Conservation (phyloP, 768 basidiomycete genomes). For the Pisolithus orientalis region DNA sequence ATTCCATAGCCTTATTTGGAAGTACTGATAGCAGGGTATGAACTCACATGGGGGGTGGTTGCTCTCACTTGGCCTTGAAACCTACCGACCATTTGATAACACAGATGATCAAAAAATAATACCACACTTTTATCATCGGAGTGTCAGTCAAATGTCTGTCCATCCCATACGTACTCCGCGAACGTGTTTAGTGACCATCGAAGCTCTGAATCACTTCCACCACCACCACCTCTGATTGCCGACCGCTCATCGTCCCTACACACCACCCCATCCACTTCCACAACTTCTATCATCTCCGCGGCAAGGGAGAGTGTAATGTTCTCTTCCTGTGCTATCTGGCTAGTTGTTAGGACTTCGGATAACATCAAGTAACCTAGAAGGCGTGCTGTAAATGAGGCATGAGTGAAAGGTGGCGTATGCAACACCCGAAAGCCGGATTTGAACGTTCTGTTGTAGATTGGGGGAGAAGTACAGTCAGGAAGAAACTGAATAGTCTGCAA, state of each 20-base stretch:
- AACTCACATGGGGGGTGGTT: no score
- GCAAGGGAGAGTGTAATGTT: constrained; percentile 66
- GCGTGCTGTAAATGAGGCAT: constrained; percentile 61
- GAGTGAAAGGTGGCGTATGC: constrained; percentile 74
- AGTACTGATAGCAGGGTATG: no score
- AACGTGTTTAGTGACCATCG: constrained; percentile 72
- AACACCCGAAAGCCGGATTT: constrained; percentile 72
- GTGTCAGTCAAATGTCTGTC: constrained; percentile 30
- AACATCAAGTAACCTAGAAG: constrained; percentile 50
- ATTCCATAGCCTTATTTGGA: no score
- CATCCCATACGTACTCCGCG: constrained; percentile 69
- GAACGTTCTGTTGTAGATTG: constrained; percentile 63
- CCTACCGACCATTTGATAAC: no score
- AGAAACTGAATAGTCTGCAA: constrained; percentile 69
- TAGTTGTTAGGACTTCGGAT: constrained; percentile 48
- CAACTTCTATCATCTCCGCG: constrained; percentile 69
- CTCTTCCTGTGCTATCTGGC: constrained; percentile 70
- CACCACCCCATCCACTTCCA: constrained; percentile 65
- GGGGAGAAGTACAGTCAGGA: constrained; percentile 55
- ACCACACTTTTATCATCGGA: background rate
- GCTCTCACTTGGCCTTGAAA: no score
- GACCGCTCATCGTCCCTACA: constrained; percentile 64
- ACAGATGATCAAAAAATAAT: background rate
- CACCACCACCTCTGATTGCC: constrained; percentile 32
- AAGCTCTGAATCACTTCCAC: constrained; percentile 52